These are phyloP conservation scores for Candida coleopterorum DNA, from an alignment of 805 yeast species.

Conservation along the genomic window DNA sequence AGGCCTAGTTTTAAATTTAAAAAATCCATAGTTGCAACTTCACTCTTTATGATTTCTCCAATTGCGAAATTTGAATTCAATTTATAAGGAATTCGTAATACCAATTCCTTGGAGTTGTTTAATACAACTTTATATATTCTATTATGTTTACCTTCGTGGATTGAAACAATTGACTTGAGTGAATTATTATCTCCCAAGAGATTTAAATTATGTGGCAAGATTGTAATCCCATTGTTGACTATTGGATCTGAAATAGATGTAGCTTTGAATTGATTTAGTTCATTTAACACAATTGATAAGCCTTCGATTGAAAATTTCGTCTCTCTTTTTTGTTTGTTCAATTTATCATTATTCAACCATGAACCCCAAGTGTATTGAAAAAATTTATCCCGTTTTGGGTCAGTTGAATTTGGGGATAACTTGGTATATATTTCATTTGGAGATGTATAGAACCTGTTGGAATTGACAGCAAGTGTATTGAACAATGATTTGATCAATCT, in stretches of 20 bases:
- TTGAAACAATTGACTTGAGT: slow-evolving; percentile 70
- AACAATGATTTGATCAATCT: too few species aligned
- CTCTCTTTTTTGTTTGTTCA: slow-evolving; percentile 68
- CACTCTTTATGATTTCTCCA: slow-evolving; percentile 70
- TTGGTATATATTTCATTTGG: slow-evolving; percentile 48
- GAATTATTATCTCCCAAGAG: slow-evolving; percentile 44
- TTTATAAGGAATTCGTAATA: slow-evolving; percentile 83
- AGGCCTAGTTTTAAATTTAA: slow-evolving; percentile 57
- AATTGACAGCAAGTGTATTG: too few species aligned
- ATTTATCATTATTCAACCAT: slow-evolving; percentile 78
- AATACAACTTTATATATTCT: slow-evolving; percentile 73
- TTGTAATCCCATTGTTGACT: slow-evolving; percentile 27
- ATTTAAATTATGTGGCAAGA: slow-evolving; percentile 47
- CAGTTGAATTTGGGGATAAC: slow-evolving; percentile 54
- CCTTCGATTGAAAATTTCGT: slow-evolving; percentile 84
- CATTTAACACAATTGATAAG: slow-evolving; percentile 47
- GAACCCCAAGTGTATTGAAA: slow-evolving; percentile 94
- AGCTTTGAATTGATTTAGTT: slow-evolving; percentile 9
- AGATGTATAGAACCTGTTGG: slow-evolving; percentile 7
- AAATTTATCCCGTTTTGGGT: slow-evolving; percentile 66
- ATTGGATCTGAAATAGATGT: not conserved
- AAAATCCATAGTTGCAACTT: slow-evolving; percentile 92
- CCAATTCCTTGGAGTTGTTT: slow-evolving; percentile 54
- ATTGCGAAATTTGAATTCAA: slow-evolving; percentile 62
- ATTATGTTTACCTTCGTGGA: slow-evolving; percentile 94